Base-by-base conservation (phyloP, 139 green algal species). In the Coelastrella sp. region DNA sequence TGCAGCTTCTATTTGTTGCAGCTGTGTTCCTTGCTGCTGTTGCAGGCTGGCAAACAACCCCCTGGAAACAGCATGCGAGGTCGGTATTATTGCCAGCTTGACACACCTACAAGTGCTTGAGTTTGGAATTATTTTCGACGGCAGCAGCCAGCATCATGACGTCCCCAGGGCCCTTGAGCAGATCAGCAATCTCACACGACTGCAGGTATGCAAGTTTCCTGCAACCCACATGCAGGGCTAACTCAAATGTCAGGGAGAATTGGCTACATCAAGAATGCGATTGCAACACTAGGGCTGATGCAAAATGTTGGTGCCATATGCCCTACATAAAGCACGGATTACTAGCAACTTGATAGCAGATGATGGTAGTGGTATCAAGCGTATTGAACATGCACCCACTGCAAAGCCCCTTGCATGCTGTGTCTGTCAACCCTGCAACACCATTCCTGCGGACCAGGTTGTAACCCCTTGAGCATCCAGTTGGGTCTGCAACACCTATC, bases 61-160 rank as follows among this genome's bases (percentile, higher is more conserved):
- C 9, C 60, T 84, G 38, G 78, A 84, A 43, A 84, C 78, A 15
- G 60, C 78, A 0, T 76, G 41, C 25, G 78, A 84, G 40, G 27
- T 84, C 19, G 30, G 30, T 40, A 76, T 75, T 21, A 53, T 84
- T 11, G 78, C 78, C 27, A 45, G 78, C 25, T 0, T 84, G 62
- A 76, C 40, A 0, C 78, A 84, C 60, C 41, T 84, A 60, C 19
- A 27, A 4, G 60, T 76, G 78, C 40, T 84, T 60, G 78, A 84
- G 40, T 64, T 84, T 63, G 78, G 78, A 2, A 27, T 84, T 23
- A 84, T 84, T 21, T 84, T 74, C 21, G 78, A 84, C 30, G 78
- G 78, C 40, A 71, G 38, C 62, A 84, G 78, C 43, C 30, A 23
- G 37, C 78, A 84, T 13, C 59, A 74, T n/a, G 62, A 84, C 27